Conservation (phyloP, 2,329 filamentous ascomycete species). For the Ophiognomonia clavigignenti-juglandacearum region DNA sequence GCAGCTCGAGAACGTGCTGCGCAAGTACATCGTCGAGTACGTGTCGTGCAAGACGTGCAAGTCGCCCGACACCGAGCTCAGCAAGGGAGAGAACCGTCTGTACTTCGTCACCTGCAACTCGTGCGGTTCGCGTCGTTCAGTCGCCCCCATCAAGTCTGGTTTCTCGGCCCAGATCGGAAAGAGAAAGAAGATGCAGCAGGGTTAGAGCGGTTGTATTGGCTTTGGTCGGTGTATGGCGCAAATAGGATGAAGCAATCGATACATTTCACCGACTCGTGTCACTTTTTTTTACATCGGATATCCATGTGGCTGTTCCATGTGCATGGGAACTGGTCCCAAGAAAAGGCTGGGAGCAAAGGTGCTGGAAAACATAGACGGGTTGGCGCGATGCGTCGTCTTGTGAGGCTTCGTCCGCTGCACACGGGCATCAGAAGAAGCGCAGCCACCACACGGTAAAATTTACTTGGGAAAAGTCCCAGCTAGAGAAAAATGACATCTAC, state of each 20-base stretch:
- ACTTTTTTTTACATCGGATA: no score
- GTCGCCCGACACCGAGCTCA: conserved; percentile 89
- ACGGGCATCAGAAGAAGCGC: no score
- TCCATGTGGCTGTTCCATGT: no score
- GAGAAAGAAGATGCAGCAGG: conserved; percentile 85
- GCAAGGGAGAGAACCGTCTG: conserved; percentile 97
- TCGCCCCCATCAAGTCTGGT: conserved; percentile 99
- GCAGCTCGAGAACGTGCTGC: conserved; percentile 94
- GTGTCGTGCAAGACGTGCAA: conserved; percentile 99
- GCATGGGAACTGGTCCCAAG: no score
- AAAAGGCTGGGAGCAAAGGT: no score
- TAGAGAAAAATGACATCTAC: no score
- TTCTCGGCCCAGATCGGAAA: conserved; percentile 99
- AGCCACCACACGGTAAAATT: no score
- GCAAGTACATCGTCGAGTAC: conserved; percentile 93
- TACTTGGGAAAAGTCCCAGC: no score
- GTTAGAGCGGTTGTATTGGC: conserved; percentile 39
- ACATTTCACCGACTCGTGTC: conserved; percentile 6
- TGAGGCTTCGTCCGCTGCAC: no score
- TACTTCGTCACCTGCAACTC: conserved; percentile 98
- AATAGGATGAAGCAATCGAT: conserved; percentile 9
- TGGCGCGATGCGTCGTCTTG: no score
- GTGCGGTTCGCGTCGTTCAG: conserved; percentile 76
- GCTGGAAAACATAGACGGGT: no score
- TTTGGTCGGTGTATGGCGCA: neutral